These are phyloP conservation scores for Exobasidium cylindrosporum DNA, from an alignment of 1,284 basidiomycete species.

Conservation along the genomic window DNA sequence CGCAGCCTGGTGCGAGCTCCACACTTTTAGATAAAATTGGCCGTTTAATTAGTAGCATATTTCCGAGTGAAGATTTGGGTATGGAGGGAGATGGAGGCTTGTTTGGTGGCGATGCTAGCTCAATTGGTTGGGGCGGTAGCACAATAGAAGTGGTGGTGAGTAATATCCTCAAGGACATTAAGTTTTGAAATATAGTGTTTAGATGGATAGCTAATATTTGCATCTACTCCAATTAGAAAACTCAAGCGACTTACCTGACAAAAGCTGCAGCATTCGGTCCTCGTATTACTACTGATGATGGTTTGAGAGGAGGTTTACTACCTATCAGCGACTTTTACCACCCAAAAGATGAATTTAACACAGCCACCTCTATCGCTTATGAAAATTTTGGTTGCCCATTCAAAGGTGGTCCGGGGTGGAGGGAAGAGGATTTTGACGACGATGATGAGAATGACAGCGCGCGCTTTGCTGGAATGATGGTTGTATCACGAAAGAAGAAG, in stretches of 20 bases:
- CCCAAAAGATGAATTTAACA: conserved; percentile 19
- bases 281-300: conserved; percentile 32
- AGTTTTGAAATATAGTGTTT: neutral
- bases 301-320: conserved; percentile 35
- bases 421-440: conserved; percentile 19
- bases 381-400: conserved; percentile 36
- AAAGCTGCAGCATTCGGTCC: conserved; percentile 52
- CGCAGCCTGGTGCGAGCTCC: neutral
- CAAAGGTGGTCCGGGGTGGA: conserved; percentile 36
- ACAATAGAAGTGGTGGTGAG: conserved; percentile 38
- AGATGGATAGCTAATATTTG: neutral
- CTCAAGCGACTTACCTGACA: conserved; percentile 47
- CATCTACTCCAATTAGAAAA: conserved; percentile 20
- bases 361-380: neutral
- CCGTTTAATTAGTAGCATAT: neutral
- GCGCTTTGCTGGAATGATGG: neutral
- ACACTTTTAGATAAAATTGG: neutral
- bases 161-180: neutral
- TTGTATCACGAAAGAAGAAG: neutral
- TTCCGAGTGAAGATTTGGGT: neutral
- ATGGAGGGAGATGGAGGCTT: conserved; percentile 16
- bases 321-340: conserved; percentile 45
- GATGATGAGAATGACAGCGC: conserved; percentile 24
- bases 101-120: conserved; percentile 28
- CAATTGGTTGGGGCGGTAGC: conserved; percentile 41